Base-by-base conservation (phyloP, 805 yeast species). In the Huiozyma naganishii region DNA sequence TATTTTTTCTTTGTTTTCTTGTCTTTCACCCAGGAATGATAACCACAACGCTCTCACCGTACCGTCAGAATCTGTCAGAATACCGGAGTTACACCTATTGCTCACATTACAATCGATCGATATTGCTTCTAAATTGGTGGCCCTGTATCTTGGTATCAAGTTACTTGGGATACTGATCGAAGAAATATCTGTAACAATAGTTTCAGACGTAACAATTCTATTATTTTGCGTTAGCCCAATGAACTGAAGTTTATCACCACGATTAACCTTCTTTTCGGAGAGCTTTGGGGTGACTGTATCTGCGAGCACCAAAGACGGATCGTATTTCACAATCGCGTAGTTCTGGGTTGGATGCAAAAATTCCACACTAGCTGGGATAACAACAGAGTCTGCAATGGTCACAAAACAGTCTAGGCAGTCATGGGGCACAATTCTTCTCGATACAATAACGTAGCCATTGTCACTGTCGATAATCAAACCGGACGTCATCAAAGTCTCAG, bases 261-360 rank as follows among this genome's bases (percentile, higher is more conserved):
- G 77, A 48, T 73, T 68, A 53, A 87, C 68, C 32, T 83, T 79
- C 6, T 51, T 59, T 6, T 63, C 51, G 39, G 81, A 67, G 50
- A 86, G 74, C 44, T 69, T 68, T 4, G 95, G 92, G 1, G 94
- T 74, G 38, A 68, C 64, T 7, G 86, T 76, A 36, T 82, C 83
- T 2, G 95, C 89, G 23, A 73, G 59, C 11, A 89, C 81, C 41
- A 86, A 65, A 5, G 68, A 54, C 7, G 95, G 87, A 58, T 89
- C 95, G 60, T 86, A 89, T 59, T 84, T 76, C 27, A 89, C 70
- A 45, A 88, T 76, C 1, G 94, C 88, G 61, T 83, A 88, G 52
- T 88, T 88, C 52, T 82, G 85, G 33, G 85, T 77, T 32, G 97
- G 96, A 58, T 88, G 96, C 55, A 86, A 66, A 53, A 87, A 89